Evolutionary conservation across 768 basidiomycete species (phyloP), one percentile per base, ranked within the genome.

Genomic region (Brasilioporus rufonigricans): DNA sequence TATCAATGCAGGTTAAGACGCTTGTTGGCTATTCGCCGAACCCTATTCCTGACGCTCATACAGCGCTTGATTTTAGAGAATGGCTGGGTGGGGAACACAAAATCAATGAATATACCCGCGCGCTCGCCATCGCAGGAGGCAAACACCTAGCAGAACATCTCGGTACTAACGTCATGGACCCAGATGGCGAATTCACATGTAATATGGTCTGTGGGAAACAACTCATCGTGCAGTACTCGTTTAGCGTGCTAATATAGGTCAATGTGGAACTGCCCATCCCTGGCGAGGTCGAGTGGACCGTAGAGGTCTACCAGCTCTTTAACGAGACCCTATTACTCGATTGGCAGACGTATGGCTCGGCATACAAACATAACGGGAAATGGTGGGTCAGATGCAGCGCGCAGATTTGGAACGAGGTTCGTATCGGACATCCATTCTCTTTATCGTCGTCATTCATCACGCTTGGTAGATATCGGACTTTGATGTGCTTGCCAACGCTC

Each of bases 1-100:
- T 35, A 74, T 89, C 14, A 62, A 62, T 0, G 74, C 80, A 60
- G 85, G 85, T 84, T 50, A 53, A 55, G 29, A 48, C 5, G 27
- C 8, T 39, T 40, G 24, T 16, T 46, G 12, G n/a, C 24, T 35
- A 26, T 19, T 32, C 18, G 13, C n/a, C 10, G 26, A 21, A 23
- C 14, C 1, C 52, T 45, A 40, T 39, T 45, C 36, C 62, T 55
- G 47, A 61, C 27, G n/a, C 49, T 27, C 14, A 26, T 21, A 21
- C 48, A 85, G 91, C 91, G 0, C 66, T 92, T 5, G 79, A 84
- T 29, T 93, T 93, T 72, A 81, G 92, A 27, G 64, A 78, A 54
- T 80, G 80, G 73, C 69, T 92, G 2, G 91, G 92, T 1, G 91
- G 92, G 7, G 91, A 94, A 67, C 68, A 78, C 24, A 77, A 75